A percentile compares a stretch with the other conserved stretches of the same genome.
phyloP scores from a whole-genome alignment of 2,329 filamentous ascomycete species.

The Phaeosphaeriaceae sp. region DNA sequence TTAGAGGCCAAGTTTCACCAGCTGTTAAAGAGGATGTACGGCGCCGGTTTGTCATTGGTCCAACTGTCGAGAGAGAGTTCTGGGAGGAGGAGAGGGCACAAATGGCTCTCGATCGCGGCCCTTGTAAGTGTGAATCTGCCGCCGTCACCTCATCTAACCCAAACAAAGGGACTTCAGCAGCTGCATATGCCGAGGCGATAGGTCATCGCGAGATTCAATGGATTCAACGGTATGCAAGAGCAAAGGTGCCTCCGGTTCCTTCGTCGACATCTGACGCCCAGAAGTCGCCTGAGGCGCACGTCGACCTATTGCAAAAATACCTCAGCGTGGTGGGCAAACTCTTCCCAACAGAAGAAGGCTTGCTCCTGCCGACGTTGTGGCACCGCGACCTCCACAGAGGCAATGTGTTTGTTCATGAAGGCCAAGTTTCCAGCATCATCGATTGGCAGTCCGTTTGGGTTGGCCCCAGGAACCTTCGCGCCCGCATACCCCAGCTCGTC shows the following conservation, averaged over 20 bases:
- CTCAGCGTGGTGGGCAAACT: constrained; percentile 39
- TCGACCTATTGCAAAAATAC: constrained; percentile 43
- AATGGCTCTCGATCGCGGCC: constrained; percentile 49
- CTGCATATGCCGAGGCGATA: constrained; percentile 42
- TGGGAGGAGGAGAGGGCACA: constrained; percentile 45
- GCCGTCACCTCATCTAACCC: too few species aligned
- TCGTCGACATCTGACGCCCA: constrained; percentile 18
- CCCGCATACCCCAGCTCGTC: constrained; percentile 33
- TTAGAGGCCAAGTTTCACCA: constrained; percentile 29
- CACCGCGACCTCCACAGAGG: constrained; percentile 48
- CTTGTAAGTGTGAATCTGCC: constrained; percentile 39
- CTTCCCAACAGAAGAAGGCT: constrained; percentile 21
- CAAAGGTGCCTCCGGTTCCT: constrained; percentile 19
- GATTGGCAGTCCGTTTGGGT: constrained; percentile 51
- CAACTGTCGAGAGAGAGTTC: constrained; percentile 43
- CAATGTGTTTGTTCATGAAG: constrained; percentile 50
- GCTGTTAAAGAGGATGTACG: constrained; percentile 39
- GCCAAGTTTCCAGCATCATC: constrained; percentile 48
- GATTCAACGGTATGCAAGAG: constrained; percentile 36
- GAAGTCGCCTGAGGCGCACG: constrained; percentile 34
- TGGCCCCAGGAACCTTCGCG: constrained; percentile 32
- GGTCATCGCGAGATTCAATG: constrained; percentile 45
- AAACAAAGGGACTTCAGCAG: constrained; percentile 25
- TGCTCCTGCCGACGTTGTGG: constrained; percentile 44
- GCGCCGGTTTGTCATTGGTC: constrained; percentile 47